Conservation (phyloP, 495 filamentous ascomycete species). For the Aspergillus cavernicola region DNA sequence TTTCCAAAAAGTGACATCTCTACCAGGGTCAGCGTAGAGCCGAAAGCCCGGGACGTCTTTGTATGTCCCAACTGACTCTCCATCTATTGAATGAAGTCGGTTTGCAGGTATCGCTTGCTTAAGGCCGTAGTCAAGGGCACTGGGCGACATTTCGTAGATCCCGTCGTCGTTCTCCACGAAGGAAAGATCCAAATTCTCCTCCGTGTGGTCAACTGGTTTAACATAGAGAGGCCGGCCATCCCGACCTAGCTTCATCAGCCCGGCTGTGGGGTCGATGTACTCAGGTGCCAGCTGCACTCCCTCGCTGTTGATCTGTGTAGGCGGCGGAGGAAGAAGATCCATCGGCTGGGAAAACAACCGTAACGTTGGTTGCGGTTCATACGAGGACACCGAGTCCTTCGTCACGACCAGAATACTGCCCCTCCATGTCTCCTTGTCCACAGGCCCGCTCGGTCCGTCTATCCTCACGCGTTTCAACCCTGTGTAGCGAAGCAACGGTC, state of each 20-base stretch:
- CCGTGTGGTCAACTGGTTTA: conserved; percentile 75
- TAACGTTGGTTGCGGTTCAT: conserved; percentile 71
- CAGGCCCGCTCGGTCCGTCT: conserved; percentile 32
- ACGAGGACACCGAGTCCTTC: conserved; percentile 72
- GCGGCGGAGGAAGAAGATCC: conserved; percentile 79
- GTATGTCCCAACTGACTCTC: conserved; percentile 70
- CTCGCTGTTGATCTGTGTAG: conserved; percentile 60
- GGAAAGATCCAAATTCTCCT: conserved; percentile 71
- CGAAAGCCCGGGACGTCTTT: conserved; percentile 77
- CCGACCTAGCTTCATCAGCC: conserved; percentile 75
- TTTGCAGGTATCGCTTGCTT: conserved; percentile 41
- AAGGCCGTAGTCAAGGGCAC: conserved; percentile 38
- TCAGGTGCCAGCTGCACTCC: conserved; percentile 63
- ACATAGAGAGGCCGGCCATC: conserved; percentile 80
- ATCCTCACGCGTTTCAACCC: conserved; percentile 56
- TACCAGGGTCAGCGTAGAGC: conserved; percentile 77
- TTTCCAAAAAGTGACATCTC: conserved; percentile 91
- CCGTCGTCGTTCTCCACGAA: conserved; percentile 72
- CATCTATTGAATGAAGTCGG: conserved; percentile 50
- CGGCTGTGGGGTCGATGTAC: conserved; percentile 86
- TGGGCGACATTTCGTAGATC: conserved; percentile 62
- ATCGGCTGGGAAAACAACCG: conserved; percentile 82
- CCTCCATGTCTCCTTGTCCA: conserved; percentile 78
- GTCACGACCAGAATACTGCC: conserved; percentile 95
- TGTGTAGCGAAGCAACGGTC: conserved; percentile 83